Percentiles rank a stretch among this genome's conserved stretches.
phyloP scores from a whole-genome alignment of 1,139 yeast genomes.

The Hyphopichia fennica region DNA sequence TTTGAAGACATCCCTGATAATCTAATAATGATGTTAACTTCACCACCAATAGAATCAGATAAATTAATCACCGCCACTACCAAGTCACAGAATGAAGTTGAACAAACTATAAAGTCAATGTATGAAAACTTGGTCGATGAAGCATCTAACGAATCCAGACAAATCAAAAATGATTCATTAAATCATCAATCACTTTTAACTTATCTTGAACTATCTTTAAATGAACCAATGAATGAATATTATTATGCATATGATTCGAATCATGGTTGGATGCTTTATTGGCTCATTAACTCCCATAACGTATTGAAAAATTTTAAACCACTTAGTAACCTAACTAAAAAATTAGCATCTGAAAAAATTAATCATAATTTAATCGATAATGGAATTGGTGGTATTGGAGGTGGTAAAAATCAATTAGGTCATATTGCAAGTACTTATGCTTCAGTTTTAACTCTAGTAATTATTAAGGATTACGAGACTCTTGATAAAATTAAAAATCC shows the following conservation, averaged over 20 bases:
- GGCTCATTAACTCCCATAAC: conserved; percentile 63
- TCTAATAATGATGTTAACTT: conserved; percentile 12
- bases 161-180: conserved; percentile 10
- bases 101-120: conserved; percentile 29
- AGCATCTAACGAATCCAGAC: conserved; percentile 13
- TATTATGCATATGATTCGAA: conserved; percentile 73
- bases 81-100: conserved; percentile 41
- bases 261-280: conserved; percentile 86
- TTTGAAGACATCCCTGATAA: conserved; percentile 6
- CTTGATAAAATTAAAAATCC: conserved; percentile 24
- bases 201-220: conserved; percentile 30
- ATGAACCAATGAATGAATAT: conserved; percentile 46
- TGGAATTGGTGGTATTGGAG: conserved; percentile 75
- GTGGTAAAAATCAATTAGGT: conserved; percentile 78
- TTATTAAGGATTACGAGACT: conserved; percentile 45
- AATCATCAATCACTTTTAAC: conserved; percentile 12
- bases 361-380: conserved; percentile 25
- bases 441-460: conserved; percentile 61
- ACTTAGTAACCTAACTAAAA: conserved; percentile 8
- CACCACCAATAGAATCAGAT: conserved; percentile 14
- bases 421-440: conserved; percentile 90
- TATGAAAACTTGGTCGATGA: conserved; percentile 18
- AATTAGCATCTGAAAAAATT: conserved; percentile 24
- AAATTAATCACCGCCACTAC: conserved; percentile 34
- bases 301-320: conserved; percentile 6